phyloP scores from a whole-genome alignment of 225 moss, liverwort and hornwort species.

The Thuidium tamariscinum region DNA sequence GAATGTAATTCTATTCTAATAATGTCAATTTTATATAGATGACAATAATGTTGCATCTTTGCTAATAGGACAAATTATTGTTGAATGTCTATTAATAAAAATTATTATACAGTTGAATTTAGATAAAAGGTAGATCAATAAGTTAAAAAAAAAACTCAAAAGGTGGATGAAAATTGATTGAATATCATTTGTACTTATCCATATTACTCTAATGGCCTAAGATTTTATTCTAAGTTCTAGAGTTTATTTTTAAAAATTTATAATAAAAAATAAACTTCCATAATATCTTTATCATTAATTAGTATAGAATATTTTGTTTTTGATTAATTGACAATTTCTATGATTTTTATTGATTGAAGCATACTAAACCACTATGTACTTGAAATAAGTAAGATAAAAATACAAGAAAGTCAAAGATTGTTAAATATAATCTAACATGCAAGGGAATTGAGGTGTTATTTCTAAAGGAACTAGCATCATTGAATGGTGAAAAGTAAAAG shows the following conservation, averaged over 20 bases:
- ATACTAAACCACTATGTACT: neutral
- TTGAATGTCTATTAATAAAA: neutral
- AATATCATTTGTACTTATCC: neutral
- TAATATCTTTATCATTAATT: neutral
- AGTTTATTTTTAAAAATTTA: no score
- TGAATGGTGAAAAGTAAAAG: neutral
- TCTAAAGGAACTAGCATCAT: neutral
- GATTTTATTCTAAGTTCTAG: no score
- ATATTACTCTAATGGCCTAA: no score
- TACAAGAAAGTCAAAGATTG: neutral
- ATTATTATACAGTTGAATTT: neutral
- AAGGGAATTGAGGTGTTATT: neutral
- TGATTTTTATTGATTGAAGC: neutral
- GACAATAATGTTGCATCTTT: neutral
- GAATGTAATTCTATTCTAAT: no score
- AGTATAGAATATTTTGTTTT: neutral
- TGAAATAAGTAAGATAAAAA: no score
- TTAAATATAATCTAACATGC: neutral
- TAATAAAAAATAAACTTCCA: neutral
- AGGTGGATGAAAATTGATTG: neutral
- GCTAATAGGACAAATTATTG: accelerated
- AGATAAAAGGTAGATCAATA: accelerated
- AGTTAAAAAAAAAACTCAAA: accelerated
- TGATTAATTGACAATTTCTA: no score
- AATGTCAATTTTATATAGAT: neutral